Conservation (phyloP, 2,329 filamentous ascomycete species). For the Fusarium sacchari region DNA sequence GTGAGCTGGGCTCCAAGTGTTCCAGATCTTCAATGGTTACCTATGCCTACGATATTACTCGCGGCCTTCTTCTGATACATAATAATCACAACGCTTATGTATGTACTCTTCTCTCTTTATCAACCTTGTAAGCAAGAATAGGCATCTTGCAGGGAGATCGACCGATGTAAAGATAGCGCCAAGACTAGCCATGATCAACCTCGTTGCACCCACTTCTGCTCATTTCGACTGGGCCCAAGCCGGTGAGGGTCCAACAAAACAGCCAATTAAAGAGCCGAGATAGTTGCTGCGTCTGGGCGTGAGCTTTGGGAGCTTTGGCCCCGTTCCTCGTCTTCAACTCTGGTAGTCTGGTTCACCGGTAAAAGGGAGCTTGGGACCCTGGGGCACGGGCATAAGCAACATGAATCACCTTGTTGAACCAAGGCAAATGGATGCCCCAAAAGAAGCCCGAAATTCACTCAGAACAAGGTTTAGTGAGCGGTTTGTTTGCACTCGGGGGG, state of each 20-base stretch:
- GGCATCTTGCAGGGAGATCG: conserved; percentile 17
- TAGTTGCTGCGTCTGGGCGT: conserved; percentile 1
- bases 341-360: background rate
- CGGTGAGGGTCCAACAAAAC: conserved; percentile 6
- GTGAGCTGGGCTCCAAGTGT: background rate
- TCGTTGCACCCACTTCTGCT: conserved; percentile 35
- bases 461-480: background rate
- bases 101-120: background rate
- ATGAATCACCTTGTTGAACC: background rate
- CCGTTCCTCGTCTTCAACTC: background rate
- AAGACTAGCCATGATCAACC: conserved; percentile 17
- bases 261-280: conserved; percentile 37
- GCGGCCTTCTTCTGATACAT: background rate
- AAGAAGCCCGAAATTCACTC: background rate
- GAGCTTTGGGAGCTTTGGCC: conserved; percentile 26
- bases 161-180: conserved; percentile 34
- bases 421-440: background rate
- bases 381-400: background rate
- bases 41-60: conserved; percentile 6
- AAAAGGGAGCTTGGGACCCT: background rate
- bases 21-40: background rate
- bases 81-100: background rate
- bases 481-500: background rate
- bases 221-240: conserved; percentile 37
- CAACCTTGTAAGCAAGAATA: background rate